Conservation (phyloP, 2,329 filamentous ascomycete species). For the Aspergillus aculeatus region DNA sequence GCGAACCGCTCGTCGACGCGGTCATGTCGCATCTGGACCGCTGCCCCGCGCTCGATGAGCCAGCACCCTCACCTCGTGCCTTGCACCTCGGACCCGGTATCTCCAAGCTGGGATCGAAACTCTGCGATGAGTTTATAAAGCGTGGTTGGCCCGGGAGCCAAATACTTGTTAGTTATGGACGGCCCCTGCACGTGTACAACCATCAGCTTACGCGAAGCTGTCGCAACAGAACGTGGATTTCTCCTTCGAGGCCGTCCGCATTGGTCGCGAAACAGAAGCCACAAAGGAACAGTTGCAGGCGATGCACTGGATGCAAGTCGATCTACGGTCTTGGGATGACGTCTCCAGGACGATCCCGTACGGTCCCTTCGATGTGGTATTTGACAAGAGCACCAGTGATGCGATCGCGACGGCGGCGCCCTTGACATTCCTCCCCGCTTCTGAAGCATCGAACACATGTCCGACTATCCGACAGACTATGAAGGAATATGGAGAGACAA, state of each 20-base stretch:
- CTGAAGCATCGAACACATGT: slow-evolving; percentile 18
- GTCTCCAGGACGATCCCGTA: slow-evolving; percentile 24
- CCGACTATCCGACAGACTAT: slow-evolving; percentile 22
- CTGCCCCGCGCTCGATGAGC: slow-evolving; percentile 1
- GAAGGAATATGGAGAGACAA: slow-evolving; percentile 9
- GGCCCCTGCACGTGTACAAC: not conserved
- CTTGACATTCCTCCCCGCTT: slow-evolving; percentile 12
- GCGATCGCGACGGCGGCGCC: slow-evolving; percentile 34
- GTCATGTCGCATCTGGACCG: slow-evolving; percentile 27
- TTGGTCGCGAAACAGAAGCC: slow-evolving; percentile 28
- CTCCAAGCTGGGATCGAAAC: slow-evolving; percentile 31
- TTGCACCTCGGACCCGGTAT: slow-evolving; percentile 38
- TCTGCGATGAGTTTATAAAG: slow-evolving; percentile 29
- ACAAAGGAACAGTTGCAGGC: slow-evolving; percentile 18
- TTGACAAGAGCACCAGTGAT: slow-evolving; percentile 41
- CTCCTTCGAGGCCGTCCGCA: slow-evolving; percentile 38
- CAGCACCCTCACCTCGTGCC: slow-evolving; percentile 25
- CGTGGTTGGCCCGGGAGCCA: slow-evolving; percentile 29
- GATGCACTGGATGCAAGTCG: slow-evolving; percentile 34
- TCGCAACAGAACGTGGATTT: slow-evolving; percentile 36
- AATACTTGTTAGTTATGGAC: slow-evolving; percentile 30
- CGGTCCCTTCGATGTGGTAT: slow-evolving; percentile 34
- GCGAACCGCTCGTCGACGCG: slow-evolving; percentile 30
- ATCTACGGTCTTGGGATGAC: slow-evolving; percentile 34
- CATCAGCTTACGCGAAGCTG: not conserved